Conservation (phyloP, 345 rosid species). For the Isatis tinctoria region DNA sequence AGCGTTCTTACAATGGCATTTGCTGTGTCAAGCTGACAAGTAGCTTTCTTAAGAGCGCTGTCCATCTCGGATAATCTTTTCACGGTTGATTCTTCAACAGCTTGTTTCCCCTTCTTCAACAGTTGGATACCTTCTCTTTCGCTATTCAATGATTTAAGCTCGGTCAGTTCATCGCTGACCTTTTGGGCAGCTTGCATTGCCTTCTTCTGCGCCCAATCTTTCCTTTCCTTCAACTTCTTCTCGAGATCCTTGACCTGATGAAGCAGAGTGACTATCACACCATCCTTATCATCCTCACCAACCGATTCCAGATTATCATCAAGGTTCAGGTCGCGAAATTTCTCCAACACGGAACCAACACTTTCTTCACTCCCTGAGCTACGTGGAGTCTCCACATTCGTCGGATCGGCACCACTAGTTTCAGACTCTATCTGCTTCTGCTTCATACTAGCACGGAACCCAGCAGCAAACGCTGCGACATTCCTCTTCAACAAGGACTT, state of each 20-base stretch:
- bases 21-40: constrained; percentile 67
- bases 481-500: constrained; percentile 77
- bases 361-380: constrained; percentile 37
- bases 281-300: constrained; percentile 67
- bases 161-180: constrained; percentile 68
- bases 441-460: constrained; percentile 59
- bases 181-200: constrained; percentile 95
- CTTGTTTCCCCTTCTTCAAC: constrained; percentile 82
- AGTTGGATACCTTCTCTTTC: constrained; percentile 73
- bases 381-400: constrained; percentile 40
- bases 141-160: constrained; percentile 68
- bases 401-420: constrained; percentile 24
- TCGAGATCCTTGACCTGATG: constrained; percentile 71
- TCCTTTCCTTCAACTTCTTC: constrained; percentile 72
- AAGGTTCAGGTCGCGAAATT: constrained; percentile 69
- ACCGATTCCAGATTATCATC: constrained; percentile 57
- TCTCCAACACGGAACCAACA: constrained; percentile 45
- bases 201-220: constrained; percentile 93
- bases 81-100: constrained; percentile 72
- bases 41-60: constrained; percentile 65
- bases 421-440: constrained; percentile 39
- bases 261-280: constrained; percentile 54
- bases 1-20: constrained; percentile 65
- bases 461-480: constrained; percentile 82
- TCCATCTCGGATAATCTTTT: constrained; percentile 77